Conservation (phyloP, 306 rosid species). For the Oxytropis ochrocephala region DNA sequence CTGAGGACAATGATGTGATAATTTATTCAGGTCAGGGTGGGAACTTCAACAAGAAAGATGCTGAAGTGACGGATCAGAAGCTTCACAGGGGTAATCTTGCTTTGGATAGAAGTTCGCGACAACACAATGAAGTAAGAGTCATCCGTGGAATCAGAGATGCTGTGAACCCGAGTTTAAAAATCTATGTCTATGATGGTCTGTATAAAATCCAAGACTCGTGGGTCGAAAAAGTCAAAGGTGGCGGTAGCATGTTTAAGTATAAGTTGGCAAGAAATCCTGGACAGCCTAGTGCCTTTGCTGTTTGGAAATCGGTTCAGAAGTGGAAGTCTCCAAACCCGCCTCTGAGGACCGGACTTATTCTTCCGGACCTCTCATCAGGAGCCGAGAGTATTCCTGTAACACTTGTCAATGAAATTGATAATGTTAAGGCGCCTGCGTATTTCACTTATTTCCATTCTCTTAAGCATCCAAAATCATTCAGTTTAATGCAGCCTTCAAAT, state of each 20-base stretch:
- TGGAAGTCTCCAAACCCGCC: slow-evolving; percentile 39
- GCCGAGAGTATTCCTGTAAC: slow-evolving; percentile 56
- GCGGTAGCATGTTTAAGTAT: slow-evolving; percentile 56
- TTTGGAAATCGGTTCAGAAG: slow-evolving; percentile 49
- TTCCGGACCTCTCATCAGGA: slow-evolving; percentile 56
- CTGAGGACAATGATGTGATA: slow-evolving; percentile 48
- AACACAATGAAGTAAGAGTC: slow-evolving; percentile 53
- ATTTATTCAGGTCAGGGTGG: slow-evolving; percentile 70
- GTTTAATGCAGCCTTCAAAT: slow-evolving; percentile 35
- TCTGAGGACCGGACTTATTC: slow-evolving; percentile 55
- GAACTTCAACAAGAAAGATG: slow-evolving; percentile 37
- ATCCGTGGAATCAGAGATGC: slow-evolving; percentile 52
- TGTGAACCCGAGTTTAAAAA: slow-evolving; percentile 27
- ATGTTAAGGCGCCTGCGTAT: slow-evolving; percentile 45
- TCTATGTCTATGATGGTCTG: slow-evolving; percentile 64
- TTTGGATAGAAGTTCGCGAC: slow-evolving; percentile 50
- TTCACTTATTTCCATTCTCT: slow-evolving; percentile 60
- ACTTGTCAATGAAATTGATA: slow-evolving; percentile 62
- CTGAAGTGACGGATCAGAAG: slow-evolving; percentile 49
- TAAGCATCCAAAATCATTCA: slow-evolving; percentile 47
- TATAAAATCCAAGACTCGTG: slow-evolving; percentile 59
- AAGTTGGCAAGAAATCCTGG: slow-evolving; percentile 55
- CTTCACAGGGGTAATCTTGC: slow-evolving; percentile 74
- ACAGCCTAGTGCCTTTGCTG: slow-evolving; percentile 42
- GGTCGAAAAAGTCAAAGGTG: slow-evolving; percentile 48